phyloP scores from a whole-genome alignment of 805 yeast species.

The Barnettozyma sp. region DNA sequence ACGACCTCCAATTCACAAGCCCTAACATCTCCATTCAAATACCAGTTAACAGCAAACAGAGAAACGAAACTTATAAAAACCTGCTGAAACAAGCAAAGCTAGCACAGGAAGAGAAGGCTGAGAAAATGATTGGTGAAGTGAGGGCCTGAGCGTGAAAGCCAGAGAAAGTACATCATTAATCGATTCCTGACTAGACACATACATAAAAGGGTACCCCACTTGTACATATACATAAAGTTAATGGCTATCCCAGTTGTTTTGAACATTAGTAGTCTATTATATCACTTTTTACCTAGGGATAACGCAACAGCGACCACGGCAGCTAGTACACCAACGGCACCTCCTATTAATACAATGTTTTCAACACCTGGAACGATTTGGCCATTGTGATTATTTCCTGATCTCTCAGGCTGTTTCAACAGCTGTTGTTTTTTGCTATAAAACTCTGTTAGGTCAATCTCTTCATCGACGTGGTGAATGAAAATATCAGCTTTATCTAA shows the following conservation, averaged over 20 bases:
- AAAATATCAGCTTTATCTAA: conserved; percentile 63
- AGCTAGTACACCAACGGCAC: conserved; percentile 53
- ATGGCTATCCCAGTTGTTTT: too few relatives aligned
- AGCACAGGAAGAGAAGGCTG: conserved; percentile 20
- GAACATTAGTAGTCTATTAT: too few relatives aligned
- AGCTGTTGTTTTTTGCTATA: conserved; percentile 16
- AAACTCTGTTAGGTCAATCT: conserved; percentile 25
- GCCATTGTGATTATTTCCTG: conserved; percentile 2
- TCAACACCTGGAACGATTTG: conserved; percentile 46
- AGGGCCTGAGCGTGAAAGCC: conserved; percentile 17
- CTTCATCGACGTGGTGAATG: conserved; percentile 59
- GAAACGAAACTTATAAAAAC: conserved; percentile 20
- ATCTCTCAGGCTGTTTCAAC: conserved; percentile 6
- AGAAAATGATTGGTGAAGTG: conserved; percentile 18
- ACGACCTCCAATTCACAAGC: conserved; percentile 15
- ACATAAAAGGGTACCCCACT: conserved; percentile 1
- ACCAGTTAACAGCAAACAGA: conserved; percentile 19
- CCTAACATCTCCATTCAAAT: conserved; percentile 21
- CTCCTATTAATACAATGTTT: conserved; percentile 56
- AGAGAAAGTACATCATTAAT: too few relatives aligned
- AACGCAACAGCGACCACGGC: conserved; percentile 52
- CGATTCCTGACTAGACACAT: conserved; percentile 3
- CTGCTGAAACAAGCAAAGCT: conserved; percentile 21
- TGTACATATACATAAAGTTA: not conserved
- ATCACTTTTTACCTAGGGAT: conserved; percentile 31